Conservation (phyloP, 2,329 filamentous ascomycete species). For the Fusarium nodosum region DNA sequence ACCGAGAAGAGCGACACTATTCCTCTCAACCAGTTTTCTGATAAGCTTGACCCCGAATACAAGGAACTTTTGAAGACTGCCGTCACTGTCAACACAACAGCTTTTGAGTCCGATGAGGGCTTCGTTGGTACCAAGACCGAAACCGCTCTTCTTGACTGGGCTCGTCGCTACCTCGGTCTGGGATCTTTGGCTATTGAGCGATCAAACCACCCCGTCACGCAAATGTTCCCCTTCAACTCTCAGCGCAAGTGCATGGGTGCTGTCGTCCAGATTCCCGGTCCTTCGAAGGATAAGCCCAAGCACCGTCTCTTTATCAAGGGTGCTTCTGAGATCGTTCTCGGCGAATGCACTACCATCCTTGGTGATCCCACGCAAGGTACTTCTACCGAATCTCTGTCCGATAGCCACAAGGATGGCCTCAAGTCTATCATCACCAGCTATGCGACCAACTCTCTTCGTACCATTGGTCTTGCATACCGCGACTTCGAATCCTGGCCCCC, state of each 20-base stretch:
- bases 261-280: conserved; percentile 61
- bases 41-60: conserved; percentile 33
- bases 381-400: conserved; percentile 29
- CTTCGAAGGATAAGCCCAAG: conserved; percentile 44
- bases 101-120: conserved; percentile 64
- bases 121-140: conserved; percentile 70
- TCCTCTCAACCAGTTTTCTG: conserved; percentile 21
- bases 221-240: conserved; percentile 68
- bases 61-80: conserved; percentile 45
- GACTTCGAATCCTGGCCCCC: conserved; percentile 80
- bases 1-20: conserved; percentile 19
- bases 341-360: conserved; percentile 64
- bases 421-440: conserved; percentile 69
- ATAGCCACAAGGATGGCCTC: conserved; percentile 65
- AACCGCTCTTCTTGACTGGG: conserved; percentile 65
- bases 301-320: conserved; percentile 69
- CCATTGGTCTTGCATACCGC: conserved; percentile 78
- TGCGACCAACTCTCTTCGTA: conserved; percentile 75
- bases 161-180: conserved; percentile 64
- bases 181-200: conserved; percentile 61
- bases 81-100: conserved; percentile 69
- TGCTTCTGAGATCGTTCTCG: conserved; percentile 68
- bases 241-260: conserved; percentile 69
- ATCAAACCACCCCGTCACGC: conserved; percentile 60
- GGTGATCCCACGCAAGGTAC: conserved; percentile 62